Conservation (phyloP, 129 eudicot genomes). For the Logfia minima region DNA sequence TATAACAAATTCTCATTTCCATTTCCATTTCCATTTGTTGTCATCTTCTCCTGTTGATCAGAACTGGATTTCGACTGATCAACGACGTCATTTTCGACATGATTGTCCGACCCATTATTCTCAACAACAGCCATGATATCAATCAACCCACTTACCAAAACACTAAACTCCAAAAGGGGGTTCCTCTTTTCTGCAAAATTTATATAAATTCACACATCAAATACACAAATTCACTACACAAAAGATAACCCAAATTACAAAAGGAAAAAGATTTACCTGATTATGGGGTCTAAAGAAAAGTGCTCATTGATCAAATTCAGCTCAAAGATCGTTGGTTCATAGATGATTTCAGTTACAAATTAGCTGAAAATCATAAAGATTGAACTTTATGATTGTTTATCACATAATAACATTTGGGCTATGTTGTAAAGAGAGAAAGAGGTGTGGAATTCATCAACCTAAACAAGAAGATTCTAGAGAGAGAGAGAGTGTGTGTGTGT, state of each 20-base stretch:
- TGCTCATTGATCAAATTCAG: conserved; percentile 2
- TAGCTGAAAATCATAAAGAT: conserved; percentile 10
- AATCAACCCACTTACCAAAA: conserved; percentile 20
- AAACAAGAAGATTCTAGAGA: conserved; percentile 31
- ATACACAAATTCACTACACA: not conserved
- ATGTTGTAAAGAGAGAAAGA: conserved; percentile 16
- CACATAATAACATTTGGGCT: not conserved
- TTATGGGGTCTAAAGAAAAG: not conserved
- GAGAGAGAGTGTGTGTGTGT: conserved; percentile 22
- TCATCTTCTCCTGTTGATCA: conserved; percentile 32
- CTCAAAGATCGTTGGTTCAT: conserved; percentile 20
- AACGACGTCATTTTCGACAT: conserved; percentile 37
- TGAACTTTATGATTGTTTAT: not conserved
- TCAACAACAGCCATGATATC: conserved; percentile 70
- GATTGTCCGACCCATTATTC: conserved; percentile 39
- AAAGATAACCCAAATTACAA: not conserved
- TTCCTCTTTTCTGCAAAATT: conserved; percentile 27
- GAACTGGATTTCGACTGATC: conserved; percentile 42
- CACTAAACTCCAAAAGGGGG: conserved; percentile 11
- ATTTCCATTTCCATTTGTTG: conserved; percentile 14
- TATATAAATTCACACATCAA: not conserved
- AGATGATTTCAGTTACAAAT: conserved; percentile 12
- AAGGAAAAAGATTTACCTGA: conserved; percentile 24
- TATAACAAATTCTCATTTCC: conserved; percentile 14
- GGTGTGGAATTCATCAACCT: conserved; percentile 30